Conservation (phyloP, 2,329 filamentous ascomycete species). For the Cladophialophora carrionii region DNA sequence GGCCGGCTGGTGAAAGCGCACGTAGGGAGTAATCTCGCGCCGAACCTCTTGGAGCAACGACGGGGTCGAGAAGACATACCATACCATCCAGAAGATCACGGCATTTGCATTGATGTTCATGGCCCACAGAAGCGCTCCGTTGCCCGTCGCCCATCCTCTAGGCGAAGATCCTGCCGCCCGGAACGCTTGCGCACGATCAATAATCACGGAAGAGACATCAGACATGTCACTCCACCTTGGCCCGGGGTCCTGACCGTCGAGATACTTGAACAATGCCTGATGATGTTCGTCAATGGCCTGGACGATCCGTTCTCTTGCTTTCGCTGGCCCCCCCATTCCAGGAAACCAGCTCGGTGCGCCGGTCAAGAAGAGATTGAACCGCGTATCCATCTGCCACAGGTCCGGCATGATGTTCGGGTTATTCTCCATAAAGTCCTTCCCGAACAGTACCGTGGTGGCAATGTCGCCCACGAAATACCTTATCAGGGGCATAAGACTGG, state of each 20-base stretch:
- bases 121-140: slow-evolving; percentile 55
- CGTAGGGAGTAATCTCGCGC: slow-evolving; percentile 51
- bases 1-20: slow-evolving; percentile 43
- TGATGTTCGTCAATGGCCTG: slow-evolving; percentile 49
- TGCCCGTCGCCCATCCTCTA: slow-evolving; percentile 45
- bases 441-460: slow-evolving; percentile 55
- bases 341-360: slow-evolving; percentile 62
- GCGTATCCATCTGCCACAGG: slow-evolving; percentile 59
- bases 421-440: slow-evolving; percentile 55
- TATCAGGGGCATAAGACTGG: slow-evolving; percentile 57
- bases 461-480: slow-evolving; percentile 61
- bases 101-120: slow-evolving; percentile 58
- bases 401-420: slow-evolving; percentile 59
- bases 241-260: slow-evolving; percentile 50
- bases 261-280: slow-evolving; percentile 48
- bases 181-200: slow-evolving; percentile 49
- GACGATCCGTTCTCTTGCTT: slow-evolving; percentile 50
- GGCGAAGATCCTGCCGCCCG: slow-evolving; percentile 39
- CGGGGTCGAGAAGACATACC: slow-evolving; percentile 51
- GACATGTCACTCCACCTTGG: slow-evolving; percentile 53
- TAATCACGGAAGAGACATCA: slow-evolving; percentile 53
- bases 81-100: slow-evolving; percentile 57
- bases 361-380: slow-evolving; percentile 58
- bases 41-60: slow-evolving; percentile 50
- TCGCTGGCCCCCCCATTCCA: slow-evolving; percentile 53